A percentile compares a stretch with the other conserved stretches of the same genome.
Evolutionary conservation across 768 basidiomycete genomes (phyloP).

Genomic region (Boletus pseudo-olivaceus): DNA sequence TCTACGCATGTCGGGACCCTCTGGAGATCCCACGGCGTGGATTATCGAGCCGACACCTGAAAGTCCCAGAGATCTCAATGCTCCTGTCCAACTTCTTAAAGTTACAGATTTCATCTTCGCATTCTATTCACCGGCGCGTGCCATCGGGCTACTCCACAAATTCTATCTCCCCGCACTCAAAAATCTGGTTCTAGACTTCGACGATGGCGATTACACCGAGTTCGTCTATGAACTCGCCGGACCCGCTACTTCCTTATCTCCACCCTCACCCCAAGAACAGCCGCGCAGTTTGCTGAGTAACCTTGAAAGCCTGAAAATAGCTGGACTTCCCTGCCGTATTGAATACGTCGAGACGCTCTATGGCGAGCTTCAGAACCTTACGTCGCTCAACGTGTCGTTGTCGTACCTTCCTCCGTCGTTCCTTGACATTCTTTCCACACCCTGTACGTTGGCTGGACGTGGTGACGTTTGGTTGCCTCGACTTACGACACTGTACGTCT

Average conservation of each 20-base stretch:
- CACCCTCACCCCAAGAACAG: constrained; percentile 35
- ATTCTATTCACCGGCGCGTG: constrained; percentile 48
- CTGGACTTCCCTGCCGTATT: constrained; percentile 43
- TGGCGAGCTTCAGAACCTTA: constrained; percentile 45
- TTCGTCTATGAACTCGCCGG: constrained; percentile 42
- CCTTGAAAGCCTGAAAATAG: constrained; percentile 52
- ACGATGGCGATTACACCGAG: constrained; percentile 49
- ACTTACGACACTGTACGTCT: constrained; percentile 46
- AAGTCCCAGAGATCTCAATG: constrained; percentile 25
- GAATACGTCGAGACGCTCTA: constrained; percentile 38
- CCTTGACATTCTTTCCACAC: constrained; percentile 15
- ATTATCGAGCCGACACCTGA: constrained; percentile 11
- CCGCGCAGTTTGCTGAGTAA: constrained; percentile 38
- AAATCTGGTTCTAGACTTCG: constrained; percentile 50
- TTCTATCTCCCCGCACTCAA: constrained; percentile 36
- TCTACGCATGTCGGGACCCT: constrained; percentile 57
- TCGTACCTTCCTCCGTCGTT: constrained; percentile 29
- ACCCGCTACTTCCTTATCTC: constrained; percentile 21
- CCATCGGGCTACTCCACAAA: constrained; percentile 18
- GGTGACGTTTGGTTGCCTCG: constrained; percentile 42
- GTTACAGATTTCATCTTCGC: constrained; percentile 43
- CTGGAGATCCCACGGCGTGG: constrained; percentile 39
- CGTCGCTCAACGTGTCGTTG: constrained; percentile 40
- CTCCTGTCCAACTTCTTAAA: constrained; percentile 27
- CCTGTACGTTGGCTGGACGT: neutral